Evolutionary conservation across 352 stramenopile genomes (phyloP), one percentile per base, ranked within the genome.

Genomic region (Phytopythium helicoides): DNA sequence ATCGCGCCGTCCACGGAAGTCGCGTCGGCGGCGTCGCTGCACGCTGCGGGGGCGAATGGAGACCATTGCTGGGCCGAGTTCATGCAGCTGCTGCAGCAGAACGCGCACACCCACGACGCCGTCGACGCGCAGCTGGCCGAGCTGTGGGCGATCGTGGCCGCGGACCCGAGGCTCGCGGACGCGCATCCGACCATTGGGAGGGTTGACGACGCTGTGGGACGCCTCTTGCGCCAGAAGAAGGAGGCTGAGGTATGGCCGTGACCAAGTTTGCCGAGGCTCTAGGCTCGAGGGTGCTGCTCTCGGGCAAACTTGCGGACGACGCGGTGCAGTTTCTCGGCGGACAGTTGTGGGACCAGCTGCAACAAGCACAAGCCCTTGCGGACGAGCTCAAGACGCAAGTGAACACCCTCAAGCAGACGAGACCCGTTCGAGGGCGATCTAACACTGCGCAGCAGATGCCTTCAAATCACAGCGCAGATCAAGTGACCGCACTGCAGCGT

Each of bases 181-280:
- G 37, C 47, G 22, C 55, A 70, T 44, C 40, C 54, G 10, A 47
- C 47, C 1, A 54, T 76, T 25, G 58, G 58, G 12, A 50, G 62
- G 49, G 34, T 76, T 39, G 64, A 63, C 41, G 53, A 68, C 33
- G 47, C 48, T 9, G 58, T 82, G 22, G 60, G 58, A 25, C 49
- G 59, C 34, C 35, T 84, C 18, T 33, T 87, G 38, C 62, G 68
- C 39, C 70, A 80, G 49, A 78, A 82, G 54, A 69, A 65, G n/a
- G 64, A 68, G 46, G 52, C 51, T 9, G 73, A 76, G 35, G 40
- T 55, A n/a, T n/a, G n/a, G 57, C 64, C 12, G 57, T 82, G 40
- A 52, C 56, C 11, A 65, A 73, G 18, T 46, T 76, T 12, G 60
- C 62, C 0, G 63, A 76, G 23, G 67, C 72, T 18, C 15, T 76